Conservation (phyloP, 129 eudicot species). For the Centaurea solstitialis region DNA sequence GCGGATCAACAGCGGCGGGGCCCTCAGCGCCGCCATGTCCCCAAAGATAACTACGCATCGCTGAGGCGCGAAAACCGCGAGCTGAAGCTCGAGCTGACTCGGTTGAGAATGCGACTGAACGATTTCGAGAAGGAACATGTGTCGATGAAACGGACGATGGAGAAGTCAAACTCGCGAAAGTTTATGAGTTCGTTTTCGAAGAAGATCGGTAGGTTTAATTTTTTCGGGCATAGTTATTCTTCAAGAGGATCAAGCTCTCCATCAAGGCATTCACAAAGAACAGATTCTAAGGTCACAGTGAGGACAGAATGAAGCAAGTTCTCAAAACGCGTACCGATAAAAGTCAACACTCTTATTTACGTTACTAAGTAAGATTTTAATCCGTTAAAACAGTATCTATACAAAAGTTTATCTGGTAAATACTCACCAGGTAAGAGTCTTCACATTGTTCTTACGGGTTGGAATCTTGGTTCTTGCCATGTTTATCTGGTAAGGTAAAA, state of each 20-base stretch:
- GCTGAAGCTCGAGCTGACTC: constrained; percentile 87
- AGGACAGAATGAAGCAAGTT: constrained; percentile 38
- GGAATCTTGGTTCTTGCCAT: too few relatives aligned
- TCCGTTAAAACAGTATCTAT: too few relatives aligned
- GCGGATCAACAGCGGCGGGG: constrained; percentile 88
- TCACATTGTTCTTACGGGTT: too few relatives aligned
- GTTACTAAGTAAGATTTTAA: too few relatives aligned
- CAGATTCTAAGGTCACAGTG: constrained; percentile 71
- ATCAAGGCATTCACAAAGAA: constrained; percentile 67
- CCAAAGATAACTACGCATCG: constrained; percentile 96
- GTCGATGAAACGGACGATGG: constrained; percentile 87
- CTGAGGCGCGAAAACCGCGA: constrained; percentile 89
- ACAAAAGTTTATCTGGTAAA: too few relatives aligned
- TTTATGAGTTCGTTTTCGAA: constrained; percentile 84
- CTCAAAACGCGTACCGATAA: not conserved
- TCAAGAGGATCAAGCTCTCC: constrained; percentile 87
- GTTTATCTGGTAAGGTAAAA: too few relatives aligned
- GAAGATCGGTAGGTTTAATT: constrained; percentile 61
- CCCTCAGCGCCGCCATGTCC: constrained; percentile 97
- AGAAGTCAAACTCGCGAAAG: constrained; percentile 70
- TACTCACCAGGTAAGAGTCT: too few relatives aligned
- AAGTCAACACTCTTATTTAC: too few relatives aligned
- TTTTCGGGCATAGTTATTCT: constrained; percentile 72
- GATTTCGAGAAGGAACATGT: constrained; percentile 98
- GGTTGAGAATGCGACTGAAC: constrained; percentile 86